A percentile compares a stretch with the other conserved stretches of the same genome.
Conservation (phyloP, 164 flowering plant genomes). For the Kingdonia uniflora region DNA sequence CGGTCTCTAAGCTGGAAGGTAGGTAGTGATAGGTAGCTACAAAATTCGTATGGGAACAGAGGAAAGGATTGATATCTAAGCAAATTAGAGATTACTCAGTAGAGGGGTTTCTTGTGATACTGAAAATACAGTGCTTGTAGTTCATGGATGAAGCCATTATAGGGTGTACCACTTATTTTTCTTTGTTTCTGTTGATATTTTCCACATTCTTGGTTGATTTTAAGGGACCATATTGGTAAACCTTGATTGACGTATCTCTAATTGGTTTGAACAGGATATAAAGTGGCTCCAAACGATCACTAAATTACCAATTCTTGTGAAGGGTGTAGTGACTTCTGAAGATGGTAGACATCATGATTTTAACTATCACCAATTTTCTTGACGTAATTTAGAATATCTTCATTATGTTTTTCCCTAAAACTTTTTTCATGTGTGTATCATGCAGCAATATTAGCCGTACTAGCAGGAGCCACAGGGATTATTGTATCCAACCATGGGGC, state of each 20-base stretch:
- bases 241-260: background rate
- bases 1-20: conserved; percentile 74
- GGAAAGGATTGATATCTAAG: no score
- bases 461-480: conserved; percentile 81
- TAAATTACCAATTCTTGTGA: conserved; percentile 77
- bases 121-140: no score
- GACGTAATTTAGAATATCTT: background rate
- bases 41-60: no score
- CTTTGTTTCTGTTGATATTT: no score
- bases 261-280: conserved; percentile 52
- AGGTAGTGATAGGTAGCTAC: no score
- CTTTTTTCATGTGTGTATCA: background rate
- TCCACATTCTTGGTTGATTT: no score
- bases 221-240: no score
- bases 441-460: conserved; percentile 65
- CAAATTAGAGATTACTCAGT: no score
- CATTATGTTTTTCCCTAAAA: background rate
- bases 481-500: conserved; percentile 98
- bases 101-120: no score
- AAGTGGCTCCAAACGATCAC: conserved; percentile 96
- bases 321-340: conserved; percentile 90
- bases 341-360: conserved; percentile 49
- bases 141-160: no score
- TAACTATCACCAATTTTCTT: background rate
- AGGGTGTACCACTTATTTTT: no score